A percentile compares a stretch with the other conserved stretches of the same genome.
Evolutionary conservation across 140 eudicot genomes (phyloP).

Genomic region (Eryngium alpinum): DNA sequence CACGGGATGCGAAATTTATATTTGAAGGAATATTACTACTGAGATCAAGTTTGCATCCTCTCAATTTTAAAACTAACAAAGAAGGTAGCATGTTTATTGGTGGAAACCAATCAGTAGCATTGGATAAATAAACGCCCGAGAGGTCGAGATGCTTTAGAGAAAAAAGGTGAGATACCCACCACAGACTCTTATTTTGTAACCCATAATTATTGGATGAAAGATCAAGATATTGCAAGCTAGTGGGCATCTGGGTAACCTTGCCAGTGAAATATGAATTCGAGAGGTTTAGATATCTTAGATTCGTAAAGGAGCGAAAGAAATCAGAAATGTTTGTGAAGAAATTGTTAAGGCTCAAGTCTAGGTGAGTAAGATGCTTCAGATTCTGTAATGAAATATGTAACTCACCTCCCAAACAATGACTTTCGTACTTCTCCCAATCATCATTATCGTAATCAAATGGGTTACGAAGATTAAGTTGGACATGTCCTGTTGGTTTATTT

Average conservation of each 20-base stretch:
- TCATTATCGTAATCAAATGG: neutral
- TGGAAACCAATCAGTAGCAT: neutral
- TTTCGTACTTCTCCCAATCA: neutral
- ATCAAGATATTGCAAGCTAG: constrained; percentile 19
- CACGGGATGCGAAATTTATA: too few species aligned
- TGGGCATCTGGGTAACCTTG: constrained; percentile 30
- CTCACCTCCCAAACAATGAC: constrained; percentile 23
- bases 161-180: neutral
- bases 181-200: too few species aligned
- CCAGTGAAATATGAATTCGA: constrained; percentile 30
- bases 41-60: too few species aligned
- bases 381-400: constrained; percentile 28
- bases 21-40: too few species aligned
- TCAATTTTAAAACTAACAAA: too few species aligned
- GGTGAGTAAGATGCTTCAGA: constrained; percentile 26
- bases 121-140: too few species aligned
- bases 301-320: constrained; percentile 23
- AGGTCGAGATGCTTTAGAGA: too few species aligned
- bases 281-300: constrained; percentile 27
- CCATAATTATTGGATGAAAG: neutral
- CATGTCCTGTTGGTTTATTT: constrained; percentile 29
- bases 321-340: constrained; percentile 21
- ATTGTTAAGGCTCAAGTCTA: constrained; percentile 22
- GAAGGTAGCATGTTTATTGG: neutral
- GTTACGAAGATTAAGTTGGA: constrained; percentile 26